Conservation (phyloP, 495 filamentous ascomycete species). For the Penicillium paxilli region DNA sequence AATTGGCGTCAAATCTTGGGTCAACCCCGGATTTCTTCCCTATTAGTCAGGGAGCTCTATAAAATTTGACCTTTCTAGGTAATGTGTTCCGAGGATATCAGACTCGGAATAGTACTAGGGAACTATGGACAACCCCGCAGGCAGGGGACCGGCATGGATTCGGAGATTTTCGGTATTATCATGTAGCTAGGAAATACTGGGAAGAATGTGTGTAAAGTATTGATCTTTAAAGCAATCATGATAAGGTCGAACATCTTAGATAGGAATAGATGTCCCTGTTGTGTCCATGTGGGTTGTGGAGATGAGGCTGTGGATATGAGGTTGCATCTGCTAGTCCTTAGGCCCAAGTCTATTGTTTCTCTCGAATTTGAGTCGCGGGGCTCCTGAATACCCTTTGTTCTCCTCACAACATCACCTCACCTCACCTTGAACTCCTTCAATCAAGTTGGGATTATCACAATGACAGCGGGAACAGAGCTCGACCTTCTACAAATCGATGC, state of each 20-base stretch:
- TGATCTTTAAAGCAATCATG: too few relatives aligned
- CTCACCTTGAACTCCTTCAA: not conserved
- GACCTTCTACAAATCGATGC: constrained; percentile 43
- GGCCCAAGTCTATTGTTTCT: not conserved
- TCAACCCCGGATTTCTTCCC: not conserved
- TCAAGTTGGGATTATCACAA: not conserved
- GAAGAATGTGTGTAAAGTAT: too few relatives aligned
- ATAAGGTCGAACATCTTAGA: too few relatives aligned
- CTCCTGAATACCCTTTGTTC: not conserved
- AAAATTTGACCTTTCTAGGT: not conserved
- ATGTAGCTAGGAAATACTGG: too few relatives aligned
- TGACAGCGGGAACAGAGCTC: not conserved
- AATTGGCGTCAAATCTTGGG: not conserved
- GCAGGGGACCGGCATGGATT: too few relatives aligned
- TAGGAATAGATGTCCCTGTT: too few relatives aligned
- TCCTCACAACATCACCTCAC: not conserved
- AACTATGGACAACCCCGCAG: too few relatives aligned
- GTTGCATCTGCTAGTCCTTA: not conserved
- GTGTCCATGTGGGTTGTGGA: too few relatives aligned
- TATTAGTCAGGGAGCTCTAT: not conserved
- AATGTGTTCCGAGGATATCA: not conserved
- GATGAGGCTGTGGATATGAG: too few relatives aligned
- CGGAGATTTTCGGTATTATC: too few relatives aligned
- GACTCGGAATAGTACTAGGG: not conserved
- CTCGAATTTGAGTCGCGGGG: not conserved